phyloP scores from a whole-genome alignment of 192 early-diverging fungal species.

The Kickxella alabastrina region DNA sequence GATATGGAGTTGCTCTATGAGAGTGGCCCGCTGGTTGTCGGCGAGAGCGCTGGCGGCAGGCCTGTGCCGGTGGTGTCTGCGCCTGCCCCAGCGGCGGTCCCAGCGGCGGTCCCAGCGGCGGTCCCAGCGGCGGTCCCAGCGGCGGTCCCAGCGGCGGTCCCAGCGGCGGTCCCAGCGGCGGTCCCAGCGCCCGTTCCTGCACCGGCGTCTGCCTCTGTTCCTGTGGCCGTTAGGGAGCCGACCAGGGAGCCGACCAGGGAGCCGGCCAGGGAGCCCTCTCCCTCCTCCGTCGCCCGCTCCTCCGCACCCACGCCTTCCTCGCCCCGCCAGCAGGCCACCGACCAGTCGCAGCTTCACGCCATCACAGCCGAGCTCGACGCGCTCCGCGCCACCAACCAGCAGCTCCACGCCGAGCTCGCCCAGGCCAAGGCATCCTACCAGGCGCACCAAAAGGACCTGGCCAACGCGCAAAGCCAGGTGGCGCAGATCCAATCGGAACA shows the following conservation, averaged over 20 bases:
- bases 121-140: slow-evolving; percentile 8
- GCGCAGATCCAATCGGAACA: slow-evolving; percentile 12
- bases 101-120: not conserved
- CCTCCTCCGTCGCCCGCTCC: no score
- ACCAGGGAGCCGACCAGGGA: slow-evolving; percentile 1
- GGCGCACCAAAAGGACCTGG: no score
- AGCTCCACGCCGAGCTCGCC: slow-evolving; percentile 37
- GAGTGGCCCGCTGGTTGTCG: slow-evolving; percentile 31
- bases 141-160: not conserved
- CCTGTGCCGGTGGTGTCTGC: slow-evolving; percentile 1
- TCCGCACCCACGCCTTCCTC: no score
- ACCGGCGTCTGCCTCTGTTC: slow-evolving; percentile 2
- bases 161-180: slow-evolving; percentile 4
- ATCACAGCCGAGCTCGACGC: slow-evolving; percentile 72
- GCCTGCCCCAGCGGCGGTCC: slow-evolving; percentile 5
- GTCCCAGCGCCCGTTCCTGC: slow-evolving; percentile 5
- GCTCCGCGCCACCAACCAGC: slow-evolving; percentile 64
- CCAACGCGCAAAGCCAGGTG: no score
- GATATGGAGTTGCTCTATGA: slow-evolving; percentile 32
- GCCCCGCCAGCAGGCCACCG: not conserved
- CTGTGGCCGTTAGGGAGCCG: not conserved
- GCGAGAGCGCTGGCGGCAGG: slow-evolving; percentile 2
- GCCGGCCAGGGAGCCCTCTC: no score
- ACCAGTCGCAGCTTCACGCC: slow-evolving; percentile 52
- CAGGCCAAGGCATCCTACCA: no score